These are phyloP conservation scores for Penicillium paradoxum DNA, from an alignment of 495 filamentous ascomycete genomes.

Conservation along the genomic window DNA sequence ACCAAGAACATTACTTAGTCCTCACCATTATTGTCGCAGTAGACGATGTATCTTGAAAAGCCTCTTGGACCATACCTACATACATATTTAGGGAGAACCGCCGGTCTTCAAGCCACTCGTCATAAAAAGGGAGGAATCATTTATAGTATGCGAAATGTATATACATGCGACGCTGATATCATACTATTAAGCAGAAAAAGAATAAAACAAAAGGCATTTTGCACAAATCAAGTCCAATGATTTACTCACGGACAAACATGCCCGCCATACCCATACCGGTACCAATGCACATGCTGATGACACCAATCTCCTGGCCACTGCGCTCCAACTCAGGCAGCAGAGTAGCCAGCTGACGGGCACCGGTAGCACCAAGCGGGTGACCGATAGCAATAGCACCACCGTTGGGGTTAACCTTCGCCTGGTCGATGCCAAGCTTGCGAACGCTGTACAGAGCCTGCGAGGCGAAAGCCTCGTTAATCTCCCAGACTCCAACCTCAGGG, in stretches of 20 bases:
- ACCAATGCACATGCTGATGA: slow-evolving; percentile 85
- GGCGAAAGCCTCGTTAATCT: slow-evolving; percentile 95
- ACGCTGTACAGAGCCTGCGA: slow-evolving; percentile 81
- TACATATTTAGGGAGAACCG: neutral
- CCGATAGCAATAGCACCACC: slow-evolving; percentile 92
- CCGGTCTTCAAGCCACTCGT: too few relatives aligned
- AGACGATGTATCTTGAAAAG: too few relatives aligned
- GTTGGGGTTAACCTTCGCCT: slow-evolving; percentile 77
- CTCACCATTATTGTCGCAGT: too few relatives aligned
- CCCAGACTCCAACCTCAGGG: slow-evolving; percentile 80
- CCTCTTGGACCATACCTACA: too few relatives aligned
- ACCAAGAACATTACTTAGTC: too few relatives aligned
- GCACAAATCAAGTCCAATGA: slow-evolving; percentile 7
- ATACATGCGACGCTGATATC: slow-evolving; percentile 30
- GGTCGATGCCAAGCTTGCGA: slow-evolving; percentile 63
- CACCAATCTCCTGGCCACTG: slow-evolving; percentile 60
- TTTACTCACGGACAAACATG: slow-evolving; percentile 75
- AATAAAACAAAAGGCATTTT: neutral
- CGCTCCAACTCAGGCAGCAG: slow-evolving; percentile 63
- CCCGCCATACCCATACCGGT: slow-evolving; percentile 92
- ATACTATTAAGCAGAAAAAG: slow-evolving; percentile 11
- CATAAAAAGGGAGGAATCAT: slow-evolving; percentile 2
- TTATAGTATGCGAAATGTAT: slow-evolving; percentile 20
- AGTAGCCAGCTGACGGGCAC: slow-evolving; percentile 74
- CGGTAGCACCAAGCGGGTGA: slow-evolving; percentile 89